Evolutionary conservation across 1,139 yeast genomes (phyloP), one percentile per base, ranked within the genome.

Genomic region (Kodamaea ohmeri): DNA sequence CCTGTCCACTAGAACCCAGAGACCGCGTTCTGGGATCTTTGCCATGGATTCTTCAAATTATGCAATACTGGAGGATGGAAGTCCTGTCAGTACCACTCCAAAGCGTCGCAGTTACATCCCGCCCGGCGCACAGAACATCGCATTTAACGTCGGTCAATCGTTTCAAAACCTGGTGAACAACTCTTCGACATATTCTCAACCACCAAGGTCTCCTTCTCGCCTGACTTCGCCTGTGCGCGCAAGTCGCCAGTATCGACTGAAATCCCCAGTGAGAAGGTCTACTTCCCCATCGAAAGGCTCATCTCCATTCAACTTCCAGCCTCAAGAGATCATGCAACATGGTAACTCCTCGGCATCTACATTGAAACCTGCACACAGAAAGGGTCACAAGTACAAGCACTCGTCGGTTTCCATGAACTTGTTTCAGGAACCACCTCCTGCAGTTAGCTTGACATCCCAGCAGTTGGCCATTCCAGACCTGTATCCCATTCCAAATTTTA

Each of bases 331-430:
- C 29, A 53, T 60, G 40, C 61, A 64, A 57, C 58, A 53, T 34
- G 52, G 37, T 36, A 61, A 57, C 46, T 52, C 56, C n/a, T 57
- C 65, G 7, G 51, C 51, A 25, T 52, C 48, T 25, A 56, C 65
- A 4, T 60, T 63, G 12, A 74, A 72, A 45, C 76, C 90, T 0
- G 80, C 85, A 0, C 94, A 87, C 53, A 78, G 97, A 65, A 82
- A 90, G 47, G 97, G 98, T 8, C 98, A 92, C 62, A 78, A 90
- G 51, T 92, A 92, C 56, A 92, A 92, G 58, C 97, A 92, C 53
- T 88, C 97, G 4, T 88, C 97, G n/a, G 96, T 92, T 4, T 86
- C 96, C 3, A 85, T 92, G 92, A 92, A 92, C 58, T 76, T 90
- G 56, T 92, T 92, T 59, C 96, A 87, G 56, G 97, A 90, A 54